Percentiles rank a stretch among this genome's conserved stretches.
Evolutionary conservation across 192 early-diverging fungal genomes (phyloP).

Genomic region (Gonapodya prolifera): DNA sequence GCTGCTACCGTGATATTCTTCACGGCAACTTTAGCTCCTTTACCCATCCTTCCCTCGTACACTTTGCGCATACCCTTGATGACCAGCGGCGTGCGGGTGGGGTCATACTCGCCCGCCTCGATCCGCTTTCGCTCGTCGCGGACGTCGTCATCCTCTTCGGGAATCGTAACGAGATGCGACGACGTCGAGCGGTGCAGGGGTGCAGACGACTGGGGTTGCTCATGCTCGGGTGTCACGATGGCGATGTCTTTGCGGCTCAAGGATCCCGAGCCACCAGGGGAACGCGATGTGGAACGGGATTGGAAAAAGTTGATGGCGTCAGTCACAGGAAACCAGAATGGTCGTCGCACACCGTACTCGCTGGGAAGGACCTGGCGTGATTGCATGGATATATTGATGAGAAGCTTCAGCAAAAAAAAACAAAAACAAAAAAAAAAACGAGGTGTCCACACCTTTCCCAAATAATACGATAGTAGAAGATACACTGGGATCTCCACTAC

Average conservation of each 20-base stretch:
- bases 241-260: neutral
- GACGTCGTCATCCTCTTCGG: slow-evolving; percentile 48
- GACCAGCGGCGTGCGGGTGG: slow-evolving; percentile 30
- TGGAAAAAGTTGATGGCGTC: slow-evolving; percentile 17
- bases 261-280: neutral
- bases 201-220: neutral
- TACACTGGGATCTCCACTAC: slow-evolving; percentile 33
- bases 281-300: slow-evolving; percentile 11
- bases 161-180: neutral
- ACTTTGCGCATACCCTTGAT: slow-evolving; percentile 43
- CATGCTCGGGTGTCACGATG: neutral
- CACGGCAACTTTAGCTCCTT: slow-evolving; percentile 45
- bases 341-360: slow-evolving; percentile 49
- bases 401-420: neutral
- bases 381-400: slow-evolving; percentile 9
- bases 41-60: slow-evolving; percentile 23
- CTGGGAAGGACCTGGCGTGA: slow-evolving; percentile 35
- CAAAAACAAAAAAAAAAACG: no score
- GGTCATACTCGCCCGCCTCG: slow-evolving; percentile 18
- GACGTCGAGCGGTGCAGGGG: neutral
- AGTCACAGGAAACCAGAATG: slow-evolving; percentile 47
- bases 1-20: slow-evolving; percentile 52
- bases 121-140: slow-evolving; percentile 42
- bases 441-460: slow-evolving; percentile 4
- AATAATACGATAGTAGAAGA: slow-evolving; percentile 18